Percentiles rank a stretch among this genome's conserved stretches.
phyloP scores from a whole-genome alignment of 192 early-diverging fungal genomes.

The Mortierella antarctica region DNA sequence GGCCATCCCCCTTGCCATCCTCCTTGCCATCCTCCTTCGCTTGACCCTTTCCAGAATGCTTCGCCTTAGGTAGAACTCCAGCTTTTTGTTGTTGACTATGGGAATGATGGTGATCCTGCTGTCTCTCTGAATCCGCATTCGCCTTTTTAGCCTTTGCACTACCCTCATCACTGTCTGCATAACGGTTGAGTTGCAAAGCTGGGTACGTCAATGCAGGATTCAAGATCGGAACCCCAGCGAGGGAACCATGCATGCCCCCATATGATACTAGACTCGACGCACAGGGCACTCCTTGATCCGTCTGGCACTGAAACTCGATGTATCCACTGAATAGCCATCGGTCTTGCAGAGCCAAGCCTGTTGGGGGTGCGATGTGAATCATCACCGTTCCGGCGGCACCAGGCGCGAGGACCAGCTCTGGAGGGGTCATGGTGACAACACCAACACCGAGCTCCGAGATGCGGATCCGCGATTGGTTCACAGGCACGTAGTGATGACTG shows the following conservation, averaged over 20 bases:
- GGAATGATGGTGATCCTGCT: neutral
- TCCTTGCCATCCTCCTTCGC: neutral
- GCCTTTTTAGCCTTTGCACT: too few relatives aligned
- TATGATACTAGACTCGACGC: slow-evolving; percentile 37
- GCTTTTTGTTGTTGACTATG: neutral
- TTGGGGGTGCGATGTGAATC: slow-evolving; percentile 15
- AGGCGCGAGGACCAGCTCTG: slow-evolving; percentile 7
- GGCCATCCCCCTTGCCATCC: neutral
- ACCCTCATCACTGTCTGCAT: neutral
- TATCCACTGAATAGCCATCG: slow-evolving; percentile 42
- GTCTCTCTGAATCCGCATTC: too few relatives aligned
- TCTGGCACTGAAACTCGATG: slow-evolving; percentile 20
- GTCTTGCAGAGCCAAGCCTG: slow-evolving; percentile 9
- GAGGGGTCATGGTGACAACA: slow-evolving; percentile 7
- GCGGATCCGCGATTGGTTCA: slow-evolving; percentile 31
- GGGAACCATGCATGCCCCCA: slow-evolving; percentile 40
- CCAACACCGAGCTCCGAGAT: slow-evolving; percentile 11
- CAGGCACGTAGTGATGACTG: slow-evolving; percentile 7
- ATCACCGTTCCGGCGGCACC: slow-evolving; percentile 4
- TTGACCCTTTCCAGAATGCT: neutral
- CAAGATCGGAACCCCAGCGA: slow-evolving; percentile 28
- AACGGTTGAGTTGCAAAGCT: slow-evolving; percentile 22
- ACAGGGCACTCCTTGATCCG: neutral
- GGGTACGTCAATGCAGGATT: slow-evolving; percentile 28
- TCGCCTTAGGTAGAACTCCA: neutral